These are phyloP conservation scores for Botrytis squamosa DNA, from an alignment of 2,329 filamentous ascomycete genomes.

Conservation along the genomic window DNA sequence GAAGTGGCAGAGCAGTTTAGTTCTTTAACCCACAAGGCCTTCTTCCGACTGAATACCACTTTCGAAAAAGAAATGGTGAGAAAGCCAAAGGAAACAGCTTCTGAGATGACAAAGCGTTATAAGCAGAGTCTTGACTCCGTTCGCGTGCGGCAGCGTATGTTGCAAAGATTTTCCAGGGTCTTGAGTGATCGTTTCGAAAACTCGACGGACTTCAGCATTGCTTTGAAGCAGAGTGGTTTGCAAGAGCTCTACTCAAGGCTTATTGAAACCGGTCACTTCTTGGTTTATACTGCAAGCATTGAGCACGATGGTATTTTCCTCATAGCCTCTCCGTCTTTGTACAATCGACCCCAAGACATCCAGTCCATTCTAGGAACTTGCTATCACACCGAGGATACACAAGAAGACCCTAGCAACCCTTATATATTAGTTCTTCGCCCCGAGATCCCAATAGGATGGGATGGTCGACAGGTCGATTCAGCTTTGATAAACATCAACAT, in stretches of 20 bases:
- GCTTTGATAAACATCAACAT: constrained; percentile 74
- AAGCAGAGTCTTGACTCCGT: constrained; percentile 95
- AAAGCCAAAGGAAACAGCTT: constrained; percentile 76
- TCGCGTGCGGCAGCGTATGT: constrained; percentile 89
- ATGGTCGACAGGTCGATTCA: constrained; percentile 70
- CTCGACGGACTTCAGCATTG: constrained; percentile 89
- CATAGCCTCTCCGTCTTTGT: constrained; percentile 78
- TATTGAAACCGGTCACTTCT: constrained; percentile 79
- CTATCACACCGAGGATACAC: constrained; percentile 67
- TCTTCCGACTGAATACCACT: constrained; percentile 81
- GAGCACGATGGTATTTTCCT: constrained; percentile 77
- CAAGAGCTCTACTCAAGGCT: constrained; percentile 79
- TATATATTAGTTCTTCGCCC: constrained; percentile 85
- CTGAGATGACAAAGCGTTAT: constrained; percentile 95
- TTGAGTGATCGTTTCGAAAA: constrained; percentile 95
- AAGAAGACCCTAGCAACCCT: constrained; percentile 73
- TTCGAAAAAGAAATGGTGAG: constrained; percentile 89
- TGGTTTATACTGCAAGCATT: constrained; percentile 69
- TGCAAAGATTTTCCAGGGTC: constrained; percentile 91
- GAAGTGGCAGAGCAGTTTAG: constrained; percentile 98
- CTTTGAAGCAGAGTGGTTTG: constrained; percentile 65
- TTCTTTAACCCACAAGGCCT: constrained; percentile 86
- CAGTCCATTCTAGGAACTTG: constrained; percentile 80
- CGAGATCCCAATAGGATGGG: constrained; percentile 77
- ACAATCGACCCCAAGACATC: constrained; percentile 75